Evolutionary conservation across 257 asterid species (phyloP), one percentile per base, ranked within the genome.

Genomic region (Dorcoceras hygrometricum): DNA sequence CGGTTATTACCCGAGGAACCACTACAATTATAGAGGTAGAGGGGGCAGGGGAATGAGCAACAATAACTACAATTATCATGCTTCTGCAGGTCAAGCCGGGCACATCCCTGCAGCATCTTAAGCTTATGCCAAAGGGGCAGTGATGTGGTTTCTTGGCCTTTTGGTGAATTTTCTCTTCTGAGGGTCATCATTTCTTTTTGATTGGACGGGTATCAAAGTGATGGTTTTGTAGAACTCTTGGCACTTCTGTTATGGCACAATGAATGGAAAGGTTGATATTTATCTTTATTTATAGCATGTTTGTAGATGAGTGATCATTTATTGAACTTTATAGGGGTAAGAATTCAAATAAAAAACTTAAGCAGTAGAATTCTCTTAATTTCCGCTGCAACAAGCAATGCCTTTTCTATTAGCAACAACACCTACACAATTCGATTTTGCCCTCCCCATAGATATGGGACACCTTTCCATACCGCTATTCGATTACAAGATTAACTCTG

Each of bases 11-110:
- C 86, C 74, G 12, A 75, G 95, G 76, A 78, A 71, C 80, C 76
- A 72, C 62, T 68, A 77, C 76, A 76, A 78, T 63, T 77, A 62
- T 76, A 74, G 95, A 81, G 89, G 92, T 65, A 76, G 96, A 67
- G 92, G 96, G 9, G 85, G 94, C 63, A 79, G 95, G 73, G 95
- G 95, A 70, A 76, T 79, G 75, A 78, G 78, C 50, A 93, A 87
- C 23, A 77, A 74, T 19, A 77, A 71, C 66, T 72, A 77, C 60
- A 71, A 60, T 58, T 61, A 83, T 69, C 72, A 72, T 16, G 81
- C 77, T 32, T 56, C 73, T 16, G 66, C 77, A 11, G 84, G 63
- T 43, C 77, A 71, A 58, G 75, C 63, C 11, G 79, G 79, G 11
- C 71, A 75, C 34, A 87, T 75, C 2, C 71, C 73, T 57, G 81